These are phyloP conservation scores for Boletus rubroflammeus DNA, from an alignment of 768 basidiomycete genomes.

Conservation along the genomic window DNA sequence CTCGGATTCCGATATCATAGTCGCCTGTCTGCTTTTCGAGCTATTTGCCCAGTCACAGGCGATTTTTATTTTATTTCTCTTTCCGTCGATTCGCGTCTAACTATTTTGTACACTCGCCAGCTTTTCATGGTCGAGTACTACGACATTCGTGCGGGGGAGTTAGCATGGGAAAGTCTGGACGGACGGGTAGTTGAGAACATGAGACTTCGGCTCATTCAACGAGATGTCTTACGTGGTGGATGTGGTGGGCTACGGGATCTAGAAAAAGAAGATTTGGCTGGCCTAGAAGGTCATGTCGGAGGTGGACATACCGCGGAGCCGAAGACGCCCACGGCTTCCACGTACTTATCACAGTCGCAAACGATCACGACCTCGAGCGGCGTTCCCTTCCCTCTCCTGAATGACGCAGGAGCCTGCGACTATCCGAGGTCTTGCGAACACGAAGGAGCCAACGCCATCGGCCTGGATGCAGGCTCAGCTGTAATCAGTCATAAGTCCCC, in stretches of 20 bases:
- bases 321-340: conserved; percentile 35
- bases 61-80: conserved; percentile 1
- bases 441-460: conserved; percentile 15
- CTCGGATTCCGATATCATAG: neutral
- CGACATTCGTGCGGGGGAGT: conserved; percentile 56
- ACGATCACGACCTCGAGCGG: conserved; percentile 21
- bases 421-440: conserved; percentile 20
- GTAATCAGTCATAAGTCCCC: conserved; percentile 8
- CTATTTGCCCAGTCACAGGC: conserved; percentile 1
- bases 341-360: conserved; percentile 34
- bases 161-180: conserved; percentile 50
- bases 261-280: conserved; percentile 28
- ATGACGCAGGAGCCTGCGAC: conserved; percentile 19
- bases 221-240: conserved; percentile 27
- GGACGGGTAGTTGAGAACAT: conserved; percentile 49
- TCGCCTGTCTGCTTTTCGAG: conserved; percentile 7
- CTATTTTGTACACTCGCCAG: conserved; percentile 18
- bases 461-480: conserved; percentile 8
- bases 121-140: conserved; percentile 64
- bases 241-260: conserved; percentile 19
- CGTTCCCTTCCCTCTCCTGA: conserved; percentile 24
- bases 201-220: conserved; percentile 43
- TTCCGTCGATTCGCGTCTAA: conserved; percentile 13
- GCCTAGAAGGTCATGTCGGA: conserved; percentile 29
- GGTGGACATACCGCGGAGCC: conserved; percentile 35